Base-by-base conservation (phyloP, 2,329 filamentous ascomycete genomes). In the Cytospora chrysosperma region DNA sequence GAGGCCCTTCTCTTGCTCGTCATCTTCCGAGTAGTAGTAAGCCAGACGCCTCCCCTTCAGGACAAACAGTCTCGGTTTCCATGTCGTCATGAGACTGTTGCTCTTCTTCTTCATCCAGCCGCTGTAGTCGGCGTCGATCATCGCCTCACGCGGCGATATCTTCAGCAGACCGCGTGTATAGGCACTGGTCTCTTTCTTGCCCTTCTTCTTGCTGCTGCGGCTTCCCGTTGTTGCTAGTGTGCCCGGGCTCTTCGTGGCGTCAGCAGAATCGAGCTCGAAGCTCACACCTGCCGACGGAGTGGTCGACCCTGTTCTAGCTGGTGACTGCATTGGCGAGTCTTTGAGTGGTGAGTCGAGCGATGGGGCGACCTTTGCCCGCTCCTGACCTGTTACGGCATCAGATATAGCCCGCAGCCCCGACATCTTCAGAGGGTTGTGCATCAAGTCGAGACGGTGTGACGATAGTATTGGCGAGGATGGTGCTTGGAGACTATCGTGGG, bases 41-140 rank as follows among this genome's bases (percentile, higher is more conserved):
- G 93, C 93, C 32, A 99, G 80, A 5, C 95, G 88, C 59, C 94
- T 88, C 32, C 95, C 95, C 72, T 93, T 93, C 63, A 99, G 85
- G 9, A 99, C 89, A 72, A 99, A 99, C n/a, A 98, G 83, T 15
- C 95, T 88, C 15, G 93, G 91, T 73, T 98, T 99, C 95, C 95
- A 99, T 1, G 93, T 97, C 2, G 93, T 93, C 89, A 99, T 97
- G 37, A 98, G 81, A 71, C 94, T 95, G 1, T 92, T 94, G 65
- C 92, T 97, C 77, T 96, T 93, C 83, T 99, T 99, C 82, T 95
- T 98, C 95, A 99, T 99, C 95, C 95, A 99, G 1, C 62, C 95
- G 71, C 89, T 94, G 75, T 97, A 98, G 72, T 99, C 94, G 61
- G 92, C 94, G 66, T 87, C 88, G 66, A 87, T 80, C 76, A 97